Percentiles rank a stretch among this genome's conserved stretches.
These are phyloP conservation scores for Mangifera indica DNA, from an alignment of 345 rosid genomes.

Conservation along the genomic window DNA sequence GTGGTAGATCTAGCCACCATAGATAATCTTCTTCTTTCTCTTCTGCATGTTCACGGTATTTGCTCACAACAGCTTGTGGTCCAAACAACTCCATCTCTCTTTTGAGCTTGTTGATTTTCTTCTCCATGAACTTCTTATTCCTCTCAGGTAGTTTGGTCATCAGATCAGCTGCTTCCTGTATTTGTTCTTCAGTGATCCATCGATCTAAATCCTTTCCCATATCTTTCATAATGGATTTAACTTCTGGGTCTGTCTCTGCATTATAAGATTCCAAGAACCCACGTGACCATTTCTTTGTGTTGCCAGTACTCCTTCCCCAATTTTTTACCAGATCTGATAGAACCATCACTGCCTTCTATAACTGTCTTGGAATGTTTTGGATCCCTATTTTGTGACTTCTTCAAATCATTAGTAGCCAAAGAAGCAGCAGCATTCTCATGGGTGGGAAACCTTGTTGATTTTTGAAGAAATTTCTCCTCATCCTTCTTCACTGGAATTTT, in stretches of 20 bases:
- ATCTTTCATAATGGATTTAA: constrained; percentile 75
- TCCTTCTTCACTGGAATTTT: constrained; percentile 35
- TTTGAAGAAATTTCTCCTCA: constrained; percentile 38
- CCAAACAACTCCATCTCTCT: constrained; percentile 91
- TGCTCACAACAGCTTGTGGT: constrained; percentile 90
- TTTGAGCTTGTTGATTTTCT: constrained; percentile 74
- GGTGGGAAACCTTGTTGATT: constrained; percentile 30
- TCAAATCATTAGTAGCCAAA: constrained; percentile 31
- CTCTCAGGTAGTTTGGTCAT: constrained; percentile 55
- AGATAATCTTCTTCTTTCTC: constrained; percentile 80
- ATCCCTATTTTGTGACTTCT: constrained; percentile 26
- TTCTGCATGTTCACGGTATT: constrained; percentile 77
- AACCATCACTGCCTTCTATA: constrained; percentile 85
- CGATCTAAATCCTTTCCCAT: constrained; percentile 87
- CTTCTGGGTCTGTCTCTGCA: constrained; percentile 81
- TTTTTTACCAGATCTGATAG: constrained; percentile 72
- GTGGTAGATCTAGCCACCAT: constrained; percentile 97
- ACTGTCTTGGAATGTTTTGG: constrained; percentile 51
- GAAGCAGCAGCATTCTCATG: constrained; percentile 34
- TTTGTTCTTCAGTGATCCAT: constrained; percentile 91
- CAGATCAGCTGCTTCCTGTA: constrained; percentile 75
- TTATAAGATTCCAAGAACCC: constrained; percentile 78
- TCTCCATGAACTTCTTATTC: constrained; percentile 68
- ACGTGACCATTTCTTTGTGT: constrained; percentile 89
- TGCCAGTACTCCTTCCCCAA: constrained; percentile 87